phyloP scores from a whole-genome alignment of 2,329 filamentous ascomycete genomes.

The Aspergillus quadricinctus region DNA sequence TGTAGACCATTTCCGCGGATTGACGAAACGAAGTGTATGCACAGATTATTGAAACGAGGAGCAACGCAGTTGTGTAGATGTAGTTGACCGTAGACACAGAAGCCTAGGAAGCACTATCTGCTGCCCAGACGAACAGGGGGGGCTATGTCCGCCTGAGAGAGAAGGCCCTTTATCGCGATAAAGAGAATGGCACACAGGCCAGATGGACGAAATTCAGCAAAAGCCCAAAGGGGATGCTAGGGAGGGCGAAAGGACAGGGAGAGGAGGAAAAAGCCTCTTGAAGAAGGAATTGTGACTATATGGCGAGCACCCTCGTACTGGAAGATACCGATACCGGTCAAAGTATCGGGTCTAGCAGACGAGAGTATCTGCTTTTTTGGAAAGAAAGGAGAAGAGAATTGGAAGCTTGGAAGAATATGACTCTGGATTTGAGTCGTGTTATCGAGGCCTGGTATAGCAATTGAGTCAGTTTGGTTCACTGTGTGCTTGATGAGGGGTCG shows the following conservation, averaged over 20 bases:
- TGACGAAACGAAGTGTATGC: conserved; percentile 12
- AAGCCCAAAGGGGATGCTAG: conserved; percentile 64
- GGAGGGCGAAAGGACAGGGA: conserved; percentile 79
- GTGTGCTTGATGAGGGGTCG: neutral
- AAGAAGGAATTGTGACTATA: conserved; percentile 82
- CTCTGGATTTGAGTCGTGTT: conserved; percentile 43
- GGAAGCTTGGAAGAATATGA: conserved; percentile 11
- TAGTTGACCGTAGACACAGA: conserved; percentile 24
- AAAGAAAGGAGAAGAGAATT: conserved; percentile 16
- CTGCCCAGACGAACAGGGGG: conserved; percentile 88
- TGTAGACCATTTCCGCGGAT: conserved; percentile 67
- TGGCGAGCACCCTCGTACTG: conserved; percentile 56
- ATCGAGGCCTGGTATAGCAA: conserved; percentile 55
- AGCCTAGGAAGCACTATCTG: conserved; percentile 85
- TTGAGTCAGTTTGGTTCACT: conserved; percentile 12
- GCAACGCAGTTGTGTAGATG: conserved; percentile 8
- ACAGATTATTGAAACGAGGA: conserved; percentile 1
- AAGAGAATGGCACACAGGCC: conserved; percentile 69
- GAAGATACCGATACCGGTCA: conserved; percentile 75
- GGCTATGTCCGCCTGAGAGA: conserved; percentile 86
- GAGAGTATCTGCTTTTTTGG: conserved; percentile 57
- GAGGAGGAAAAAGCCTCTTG: conserved; percentile 72
- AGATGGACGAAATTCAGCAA: conserved; percentile 58
- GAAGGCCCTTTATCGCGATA: conserved; percentile 78
- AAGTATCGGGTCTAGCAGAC: conserved; percentile 84